Percentiles rank a stretch among this genome's conserved stretches.
phyloP scores from a whole-genome alignment of 805 yeast genomes.

The Yarrowia yakushimensis region DNA sequence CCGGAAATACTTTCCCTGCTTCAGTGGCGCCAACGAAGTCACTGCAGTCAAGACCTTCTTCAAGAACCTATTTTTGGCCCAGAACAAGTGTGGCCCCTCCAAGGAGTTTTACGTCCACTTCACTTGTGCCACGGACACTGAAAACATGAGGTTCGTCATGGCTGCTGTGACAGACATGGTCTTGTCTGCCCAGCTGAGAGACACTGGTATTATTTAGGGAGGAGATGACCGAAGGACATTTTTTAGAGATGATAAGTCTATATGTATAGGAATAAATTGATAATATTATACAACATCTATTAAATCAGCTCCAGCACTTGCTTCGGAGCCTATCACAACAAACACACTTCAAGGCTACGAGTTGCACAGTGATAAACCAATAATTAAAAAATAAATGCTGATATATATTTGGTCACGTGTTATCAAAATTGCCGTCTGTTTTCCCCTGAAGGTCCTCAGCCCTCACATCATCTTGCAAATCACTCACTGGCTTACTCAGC shows the following conservation, averaged over 20 bases:
- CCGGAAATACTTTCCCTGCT: slow-evolving; percentile 72
- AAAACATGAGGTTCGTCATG: slow-evolving; percentile 83
- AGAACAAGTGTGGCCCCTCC: slow-evolving; percentile 54
- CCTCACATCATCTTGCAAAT: background rate
- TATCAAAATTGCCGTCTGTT: no score
- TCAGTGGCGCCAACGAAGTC: slow-evolving; percentile 46
- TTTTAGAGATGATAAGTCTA: background rate
- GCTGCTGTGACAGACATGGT: slow-evolving; percentile 91
- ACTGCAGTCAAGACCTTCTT: slow-evolving; percentile 53
- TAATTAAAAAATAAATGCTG: no score
- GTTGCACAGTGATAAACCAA: no score
- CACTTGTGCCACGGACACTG: slow-evolving; percentile 93
- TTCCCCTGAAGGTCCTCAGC: no score
- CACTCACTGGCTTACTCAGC: background rate
- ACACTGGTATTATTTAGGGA: slow-evolving; percentile 62
- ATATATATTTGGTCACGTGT: no score
- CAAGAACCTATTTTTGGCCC: slow-evolving; percentile 58
- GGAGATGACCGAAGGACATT: background rate
- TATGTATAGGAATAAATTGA: background rate
- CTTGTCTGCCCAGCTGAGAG: slow-evolving; percentile 73
- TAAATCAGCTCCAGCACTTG: no score
- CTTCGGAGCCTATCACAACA: no score
- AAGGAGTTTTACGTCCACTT: slow-evolving; percentile 85
- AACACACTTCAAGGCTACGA: no score
- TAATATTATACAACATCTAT: no score